Evolutionary conservation across 768 basidiomycete species (phyloP), one percentile per base, ranked within the genome.

Genomic region (Leccinum ochraceum): DNA sequence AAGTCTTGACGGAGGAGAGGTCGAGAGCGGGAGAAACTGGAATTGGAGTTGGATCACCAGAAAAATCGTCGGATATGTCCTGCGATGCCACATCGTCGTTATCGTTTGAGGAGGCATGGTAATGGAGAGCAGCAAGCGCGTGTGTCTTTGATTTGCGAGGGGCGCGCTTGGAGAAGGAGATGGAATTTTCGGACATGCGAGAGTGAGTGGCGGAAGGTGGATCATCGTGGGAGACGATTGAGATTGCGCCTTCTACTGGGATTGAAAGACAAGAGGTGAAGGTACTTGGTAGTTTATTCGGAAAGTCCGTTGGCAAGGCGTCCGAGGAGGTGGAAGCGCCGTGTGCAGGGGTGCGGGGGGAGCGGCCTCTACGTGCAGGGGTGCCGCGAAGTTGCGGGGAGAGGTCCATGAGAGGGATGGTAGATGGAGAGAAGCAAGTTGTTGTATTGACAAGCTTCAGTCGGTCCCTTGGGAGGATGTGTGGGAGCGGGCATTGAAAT

Each of bases 131-230:
- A 30, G 84, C 89, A 34, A 94, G 79, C 58, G 92, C 92, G 67
- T 94, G 90, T 44, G 88, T 92, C 83, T 94, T 94, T 67, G 91
- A 93, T 81, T 93, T 93, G 74, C 92, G 88, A 56, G 92, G 91
- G 39, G 92, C 90, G 60, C 92, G 83, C 75, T 81, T 84, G 44
- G 81, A 75, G 66, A 85, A 82, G 53, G 78, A 67, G 63, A 79
- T 57, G 63, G 78, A 66, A 57, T 71, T 73, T 63, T 79, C 76
- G 56, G 73, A 69, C 57, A 58, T 60, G 44, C 69, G 63, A 60
- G 78, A 67, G 61, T 73, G 75, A 26, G 76, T 64, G 56, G 76
- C 63, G 56, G 71, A 69, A 6, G 68, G 65, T 59, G 75, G 64
- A 65, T 77, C 75, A 54, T 80, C 77, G 69, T 82, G 79, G 32